Base-by-base conservation (phyloP, 2,329 filamentous ascomycete genomes). In the Madurella fahalii region DNA sequence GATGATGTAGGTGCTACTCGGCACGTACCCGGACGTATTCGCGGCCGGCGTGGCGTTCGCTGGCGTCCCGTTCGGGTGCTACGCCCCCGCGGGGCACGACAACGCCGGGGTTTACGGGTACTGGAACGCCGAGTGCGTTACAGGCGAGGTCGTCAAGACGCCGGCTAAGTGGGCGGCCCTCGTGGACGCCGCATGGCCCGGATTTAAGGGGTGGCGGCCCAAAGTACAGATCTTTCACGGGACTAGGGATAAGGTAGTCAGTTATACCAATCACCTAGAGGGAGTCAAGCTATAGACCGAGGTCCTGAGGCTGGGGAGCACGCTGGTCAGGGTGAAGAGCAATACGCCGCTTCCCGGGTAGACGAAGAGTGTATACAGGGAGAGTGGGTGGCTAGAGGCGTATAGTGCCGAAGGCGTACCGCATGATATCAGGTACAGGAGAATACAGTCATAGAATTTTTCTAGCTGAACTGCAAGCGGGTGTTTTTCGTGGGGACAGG, bases 161-260 rank as follows among this genome's bases (percentile, higher is more conserved):
- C 62, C 65, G 1, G 62, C 57, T 13, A 63, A 69, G 57, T 74
- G 72, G 72, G 68, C 64, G 1, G 61, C 60, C 1, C 51, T 71
- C 4, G 72, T 75, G 5, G 50, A 62, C 47, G 68, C 65, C 1
- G 79, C 76, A 57, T 79, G 80, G 58, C 77, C 78, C 0, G 73
- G 69, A 0, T 82, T 82, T 60, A 69, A 64, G 2, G 78, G 79
- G 0, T 70, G 74, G 47, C 68, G 79, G 12, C 81, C 81, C 0
- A 78, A 77, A 61, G 72, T 84, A 69, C 79, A 82, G 65, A 71
- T 84, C 40, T 79, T 79, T 65, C 81, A 84, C 63, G 81, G 81
- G 9, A 77, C 75, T 3, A 63, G 59, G 0, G 81, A 84, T 58
- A 71, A 75, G 32, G 74, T 74, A 4, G 67, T 84, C 1, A 70